phyloP scores from a whole-genome alignment of 495 filamentous ascomycete species.

The Xanthoparmelia taractica region DNA sequence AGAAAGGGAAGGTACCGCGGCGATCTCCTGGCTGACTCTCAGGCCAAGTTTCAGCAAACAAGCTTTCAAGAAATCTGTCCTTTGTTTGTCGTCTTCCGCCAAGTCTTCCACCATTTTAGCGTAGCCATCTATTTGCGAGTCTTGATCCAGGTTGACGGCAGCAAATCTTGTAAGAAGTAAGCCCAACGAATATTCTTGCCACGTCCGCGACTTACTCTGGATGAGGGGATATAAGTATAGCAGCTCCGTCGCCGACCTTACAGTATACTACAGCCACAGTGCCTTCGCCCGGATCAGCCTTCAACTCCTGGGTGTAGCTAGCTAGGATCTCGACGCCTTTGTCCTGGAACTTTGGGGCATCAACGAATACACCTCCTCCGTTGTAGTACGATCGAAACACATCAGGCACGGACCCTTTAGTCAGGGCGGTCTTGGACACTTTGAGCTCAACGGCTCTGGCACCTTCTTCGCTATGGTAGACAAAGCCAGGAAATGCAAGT shows the following conservation, averaged over 20 bases:
- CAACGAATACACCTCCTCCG: slow-evolving; percentile 90
- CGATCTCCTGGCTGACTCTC: slow-evolving; percentile 59
- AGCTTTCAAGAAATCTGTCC: slow-evolving; percentile 71
- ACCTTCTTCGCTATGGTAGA: slow-evolving; percentile 83
- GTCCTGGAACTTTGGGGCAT: slow-evolving; percentile 55
- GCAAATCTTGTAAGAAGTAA: slow-evolving; percentile 58
- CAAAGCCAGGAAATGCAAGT: slow-evolving; percentile 81
- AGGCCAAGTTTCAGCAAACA: slow-evolving; percentile 79
- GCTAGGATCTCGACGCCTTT: slow-evolving; percentile 74
- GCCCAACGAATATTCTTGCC: background rate
- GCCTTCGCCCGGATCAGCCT: slow-evolving; percentile 64
- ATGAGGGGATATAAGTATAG: slow-evolving; percentile 80
- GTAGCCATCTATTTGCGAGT: slow-evolving; percentile 56
- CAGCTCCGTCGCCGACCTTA: slow-evolving; percentile 75
- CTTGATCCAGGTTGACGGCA: slow-evolving; percentile 61
- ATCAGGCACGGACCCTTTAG: slow-evolving; percentile 47
- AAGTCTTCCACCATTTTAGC: slow-evolving; percentile 59
- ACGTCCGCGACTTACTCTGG: slow-evolving; percentile 62
- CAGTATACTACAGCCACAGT: slow-evolving; percentile 79
- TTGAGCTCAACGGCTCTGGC: slow-evolving; percentile 63
- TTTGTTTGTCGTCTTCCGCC: slow-evolving; percentile 58
- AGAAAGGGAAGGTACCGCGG: slow-evolving; percentile 72
- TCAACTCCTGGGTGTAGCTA: slow-evolving; percentile 65
- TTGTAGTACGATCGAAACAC: slow-evolving; percentile 81
- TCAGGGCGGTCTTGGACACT: slow-evolving; percentile 55